Evolutionary conservation across 148 eudicot species (phyloP), one percentile per base, ranked within the genome.

Genomic region (Nepenthes mirabilis): DNA sequence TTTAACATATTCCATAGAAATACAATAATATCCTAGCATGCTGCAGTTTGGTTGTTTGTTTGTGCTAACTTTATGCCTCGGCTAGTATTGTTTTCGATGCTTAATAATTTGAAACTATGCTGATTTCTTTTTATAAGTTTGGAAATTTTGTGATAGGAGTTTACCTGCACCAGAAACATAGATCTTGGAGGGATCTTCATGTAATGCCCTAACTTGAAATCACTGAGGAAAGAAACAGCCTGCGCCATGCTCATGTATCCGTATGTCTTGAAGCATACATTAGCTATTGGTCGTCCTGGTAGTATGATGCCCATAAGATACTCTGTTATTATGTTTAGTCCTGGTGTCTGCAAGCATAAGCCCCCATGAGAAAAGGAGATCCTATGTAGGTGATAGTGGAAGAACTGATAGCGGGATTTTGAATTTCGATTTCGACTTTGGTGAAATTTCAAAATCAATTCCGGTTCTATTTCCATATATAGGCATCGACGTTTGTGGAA

Each of bases 191-290:
- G 98, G 64, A 93, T 93, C 82, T 93, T 93, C 98, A 93, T 93
- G 82, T 93, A 93, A 60, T 93, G 98, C 36, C 99, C 96, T n/a
- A 93, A 76, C 80, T 93, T 93, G 79, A 93, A 93, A 75, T 93
- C 99, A 61, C 84, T 82, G 62, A 93, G 85, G 78, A 93, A 93
- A 34, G 96, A 84, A 54, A 93, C 80, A 55, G 99, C 99, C 67
- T 93, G 99, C n/a, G 99, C 73, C 99, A 88, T 93, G 85, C 99
- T 93, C 89, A 93, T 93, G 61, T 83, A 93, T 52, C 99, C 99
- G 60, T 86, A 93, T 35, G 74, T 70, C 62, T 93, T 93, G 72
- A 93, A 93, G 79, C 99, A 93, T 43, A 93, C 99, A 64, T 93
- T 93, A 34, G 99, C 99, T 67, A 93, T 93, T 37, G 99, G 99